Base-by-base conservation (phyloP, 2,329 filamentous ascomycete genomes). In the Fusarium tricinctum region DNA sequence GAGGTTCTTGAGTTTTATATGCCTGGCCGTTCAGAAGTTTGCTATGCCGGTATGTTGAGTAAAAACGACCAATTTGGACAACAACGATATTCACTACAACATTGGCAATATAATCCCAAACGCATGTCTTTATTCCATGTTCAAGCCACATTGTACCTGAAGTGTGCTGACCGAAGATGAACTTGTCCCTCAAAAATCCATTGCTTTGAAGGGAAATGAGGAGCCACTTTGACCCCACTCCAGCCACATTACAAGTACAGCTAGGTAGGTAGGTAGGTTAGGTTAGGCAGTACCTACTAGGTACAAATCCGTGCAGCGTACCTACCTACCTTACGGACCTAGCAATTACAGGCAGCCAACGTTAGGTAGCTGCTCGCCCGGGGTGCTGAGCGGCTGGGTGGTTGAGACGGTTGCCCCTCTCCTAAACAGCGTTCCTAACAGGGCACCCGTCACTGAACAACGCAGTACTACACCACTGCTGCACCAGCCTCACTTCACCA, bases 211-310 rank as follows among this genome's bases (percentile, higher is more conserved):
- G 48, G 42, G 50, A 66, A 69, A 69, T 69, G 66, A 69, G 48
- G 28, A 63, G 61, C 66, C 48, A 69, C 44, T 33, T 38, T 46
- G 33, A 62, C 61, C 51, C 66, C 66, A 69, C 66, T 51, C 62
- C 66, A 69, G 66, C 66, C 66, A 69, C 66, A 66, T 43, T 32
- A 26, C 23, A 39, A 20, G 35, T 57, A 45, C 48, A 39, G 48
- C 48, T 66, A 38, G 26, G 23, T 23, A 8, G 8, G 39, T 15
- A 22, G 23, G 23, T 35, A n/a, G n/a, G n/a, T n/a, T n/a, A n/a
- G n/a, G n/a, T n/a, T n/a, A n/a, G n/a, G n/a, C n/a, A n/a, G n/a
- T n/a, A n/a, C n/a, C n/a, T n/a, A n/a, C n/a, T n/a, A n/a, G n/a
- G n/a, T n/a, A n/a, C n/a, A n/a, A n/a, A 33, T 33, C 32, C 32